Percentiles rank a stretch among this genome's conserved stretches.
Conservation (phyloP, 1,284 basidiomycete genomes). For the Kalmanozyma brasiliensis region DNA sequence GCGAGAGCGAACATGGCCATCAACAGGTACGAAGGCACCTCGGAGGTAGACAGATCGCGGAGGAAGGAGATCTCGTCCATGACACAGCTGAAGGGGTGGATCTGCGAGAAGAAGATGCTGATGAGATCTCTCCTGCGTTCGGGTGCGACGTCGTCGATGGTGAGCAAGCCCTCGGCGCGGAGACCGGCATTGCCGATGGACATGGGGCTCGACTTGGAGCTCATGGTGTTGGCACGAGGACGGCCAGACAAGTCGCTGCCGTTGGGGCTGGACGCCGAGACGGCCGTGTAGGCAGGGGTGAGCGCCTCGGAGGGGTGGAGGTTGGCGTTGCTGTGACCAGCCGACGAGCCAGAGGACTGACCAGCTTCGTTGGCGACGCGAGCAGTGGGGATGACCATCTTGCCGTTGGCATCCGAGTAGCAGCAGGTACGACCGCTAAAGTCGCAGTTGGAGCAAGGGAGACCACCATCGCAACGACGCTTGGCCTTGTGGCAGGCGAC, state of each 20-base stretch:
- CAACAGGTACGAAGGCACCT: conserved; percentile 68
- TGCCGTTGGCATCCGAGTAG: conserved; percentile 64
- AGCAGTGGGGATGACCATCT: conserved; percentile 52
- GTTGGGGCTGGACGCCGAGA: conserved; percentile 19
- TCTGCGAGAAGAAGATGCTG: conserved; percentile 68
- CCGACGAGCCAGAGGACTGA: conserved; percentile 1
- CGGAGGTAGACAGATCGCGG: conserved; percentile 69
- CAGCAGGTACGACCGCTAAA: conserved; percentile 68
- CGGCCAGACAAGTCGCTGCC: conserved; percentile 34
- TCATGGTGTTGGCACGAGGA: conserved; percentile 32
- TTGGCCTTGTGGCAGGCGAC: conserved; percentile 69
- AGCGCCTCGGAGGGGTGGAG: conserved; percentile 32
- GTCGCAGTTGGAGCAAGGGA: conserved; percentile 71
- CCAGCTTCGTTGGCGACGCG: conserved; percentile 38
- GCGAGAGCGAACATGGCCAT: conserved; percentile 70
- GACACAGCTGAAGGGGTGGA: conserved; percentile 69
- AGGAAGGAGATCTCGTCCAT: conserved; percentile 70
- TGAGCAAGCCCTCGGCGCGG: conserved; percentile 24
- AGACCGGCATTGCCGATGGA: conserved; percentile 18
- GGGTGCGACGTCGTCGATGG: conserved; percentile 39
- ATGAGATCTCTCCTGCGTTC: conserved; percentile 48
- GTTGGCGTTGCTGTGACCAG: conserved; percentile 10
- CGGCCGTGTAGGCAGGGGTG: conserved; percentile 24
- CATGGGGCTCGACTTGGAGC: conserved; percentile 40
- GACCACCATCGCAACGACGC: conserved; percentile 71